These are phyloP conservation scores for Saccharomyces hybrid DNA, from an alignment of 1,139 yeast species.

Conservation along the genomic window DNA sequence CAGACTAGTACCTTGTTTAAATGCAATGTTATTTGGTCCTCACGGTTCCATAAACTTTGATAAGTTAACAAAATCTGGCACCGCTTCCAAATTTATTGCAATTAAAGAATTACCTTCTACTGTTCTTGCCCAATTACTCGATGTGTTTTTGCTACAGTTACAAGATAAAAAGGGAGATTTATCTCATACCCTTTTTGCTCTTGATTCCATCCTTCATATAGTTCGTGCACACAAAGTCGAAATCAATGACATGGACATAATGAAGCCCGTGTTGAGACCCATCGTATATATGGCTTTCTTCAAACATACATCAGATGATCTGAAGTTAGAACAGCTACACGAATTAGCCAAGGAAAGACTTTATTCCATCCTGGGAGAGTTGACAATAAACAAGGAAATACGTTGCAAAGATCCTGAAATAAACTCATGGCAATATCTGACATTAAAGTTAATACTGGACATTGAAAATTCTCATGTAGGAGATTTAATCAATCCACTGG, in stretches of 20 bases:
- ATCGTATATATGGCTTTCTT: conserved; percentile 55
- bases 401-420: conserved; percentile 24
- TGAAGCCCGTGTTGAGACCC: conserved; percentile 44
- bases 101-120: conserved; percentile 19
- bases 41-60: conserved; percentile 70
- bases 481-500: conserved; percentile 41
- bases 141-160: conserved; percentile 10
- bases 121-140: conserved; percentile 29
- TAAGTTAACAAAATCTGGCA: conserved; percentile 64
- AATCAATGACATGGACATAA: conserved; percentile 27
- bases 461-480: conserved; percentile 29
- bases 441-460: conserved; percentile 33
- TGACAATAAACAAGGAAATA: conserved; percentile 31
- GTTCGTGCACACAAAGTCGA: conserved; percentile 42
- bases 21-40: conserved; percentile 41
- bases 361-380: conserved; percentile 56
- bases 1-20: conserved; percentile 43
- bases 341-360: conserved; percentile 52
- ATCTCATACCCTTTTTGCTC: conserved; percentile 47
- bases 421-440: conserved; percentile 54
- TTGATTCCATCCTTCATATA: conserved; percentile 58
- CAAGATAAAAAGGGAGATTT: conserved; percentile 13
- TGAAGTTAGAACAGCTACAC: conserved; percentile 12
- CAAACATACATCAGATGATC: conserved; percentile 14
- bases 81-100: conserved; percentile 46